Conservation (phyloP, 2,329 filamentous ascomycete species). For the Taxawa tesnikishii region DNA sequence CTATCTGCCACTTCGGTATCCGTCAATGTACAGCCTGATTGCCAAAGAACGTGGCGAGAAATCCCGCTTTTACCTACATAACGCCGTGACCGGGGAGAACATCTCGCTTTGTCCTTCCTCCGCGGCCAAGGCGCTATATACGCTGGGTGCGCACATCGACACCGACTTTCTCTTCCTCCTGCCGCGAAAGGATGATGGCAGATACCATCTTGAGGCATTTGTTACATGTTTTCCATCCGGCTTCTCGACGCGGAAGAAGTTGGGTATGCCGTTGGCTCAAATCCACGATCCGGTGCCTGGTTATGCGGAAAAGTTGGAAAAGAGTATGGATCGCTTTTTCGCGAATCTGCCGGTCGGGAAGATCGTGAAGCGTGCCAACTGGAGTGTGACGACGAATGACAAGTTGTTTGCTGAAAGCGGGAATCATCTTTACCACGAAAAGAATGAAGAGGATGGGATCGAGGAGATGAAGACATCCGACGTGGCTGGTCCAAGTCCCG, state of each 20-base stretch:
- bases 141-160: conserved; percentile 42
- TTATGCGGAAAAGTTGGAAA: conserved; percentile 44
- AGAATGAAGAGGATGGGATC: conserved; percentile 11
- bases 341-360: conserved; percentile 39
- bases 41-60: background rate
- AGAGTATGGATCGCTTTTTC: conserved; percentile 52
- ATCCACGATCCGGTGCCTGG: conserved; percentile 49
- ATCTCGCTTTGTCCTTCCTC: conserved; percentile 23
- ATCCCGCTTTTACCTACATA: conserved; percentile 23
- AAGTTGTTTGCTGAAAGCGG: conserved; percentile 27
- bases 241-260: conserved; percentile 44
- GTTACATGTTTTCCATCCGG: conserved; percentile 45
- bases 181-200: conserved; percentile 25
- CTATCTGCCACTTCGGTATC: conserved; percentile 47
- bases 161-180: conserved; percentile 49
- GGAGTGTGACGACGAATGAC: conserved; percentile 31
- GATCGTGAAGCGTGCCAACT: conserved; percentile 45
- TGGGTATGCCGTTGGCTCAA: conserved; percentile 37
- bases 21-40: conserved; percentile 31
- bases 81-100: conserved; percentile 29
- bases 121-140: conserved; percentile 30
- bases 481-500: conserved; percentile 4
- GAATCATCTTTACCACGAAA: conserved; percentile 30
- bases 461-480: conserved; percentile 13
- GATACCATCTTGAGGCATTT: conserved; percentile 46